Conservation (phyloP, 495 filamentous ascomycete species). For the Aspergillus conjunctus region DNA sequence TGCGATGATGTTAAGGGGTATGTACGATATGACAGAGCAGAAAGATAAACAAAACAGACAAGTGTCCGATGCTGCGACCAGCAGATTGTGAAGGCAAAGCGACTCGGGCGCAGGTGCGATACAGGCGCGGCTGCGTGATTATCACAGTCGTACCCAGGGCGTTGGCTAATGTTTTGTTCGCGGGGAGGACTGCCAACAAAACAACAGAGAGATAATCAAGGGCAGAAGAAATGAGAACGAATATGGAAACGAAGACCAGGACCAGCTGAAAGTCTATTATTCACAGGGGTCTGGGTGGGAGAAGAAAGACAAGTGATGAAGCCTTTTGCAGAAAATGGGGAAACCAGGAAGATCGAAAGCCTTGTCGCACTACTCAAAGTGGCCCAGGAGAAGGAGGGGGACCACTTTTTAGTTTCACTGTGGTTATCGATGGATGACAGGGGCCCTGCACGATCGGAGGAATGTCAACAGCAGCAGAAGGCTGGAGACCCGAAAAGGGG, state of each 20-base stretch:
- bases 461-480: constrained; percentile 18
- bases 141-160: constrained; percentile 17
- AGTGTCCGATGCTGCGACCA: constrained; percentile 6
- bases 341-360: constrained; percentile 15
- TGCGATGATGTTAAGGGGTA: neutral
- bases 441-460: constrained; percentile 27
- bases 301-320: constrained; percentile 13
- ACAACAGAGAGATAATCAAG: constrained; percentile 10
- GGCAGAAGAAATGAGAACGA: constrained; percentile 15
- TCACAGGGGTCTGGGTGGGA: constrained; percentile 10
- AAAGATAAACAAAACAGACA: constrained; percentile 6
- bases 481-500: constrained; percentile 18
- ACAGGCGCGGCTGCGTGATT: constrained; percentile 15
- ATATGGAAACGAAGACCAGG: constrained; percentile 25
- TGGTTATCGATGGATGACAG: constrained; percentile 20
- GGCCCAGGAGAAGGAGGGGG: constrained; percentile 14
- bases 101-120: constrained; percentile 15
- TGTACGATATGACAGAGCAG: constrained; percentile 7
- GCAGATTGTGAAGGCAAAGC: constrained; percentile 6
- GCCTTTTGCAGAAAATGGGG: constrained; percentile 14
- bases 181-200: neutral
- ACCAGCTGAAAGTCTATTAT: constrained; percentile 29
- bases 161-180: constrained; percentile 22
- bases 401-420: constrained; percentile 23
- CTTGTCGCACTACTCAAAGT: constrained; percentile 14